Evolutionary conservation across 2,329 filamentous ascomycete genomes (phyloP).

Genomic region (Mycosphaerella sp.): DNA sequence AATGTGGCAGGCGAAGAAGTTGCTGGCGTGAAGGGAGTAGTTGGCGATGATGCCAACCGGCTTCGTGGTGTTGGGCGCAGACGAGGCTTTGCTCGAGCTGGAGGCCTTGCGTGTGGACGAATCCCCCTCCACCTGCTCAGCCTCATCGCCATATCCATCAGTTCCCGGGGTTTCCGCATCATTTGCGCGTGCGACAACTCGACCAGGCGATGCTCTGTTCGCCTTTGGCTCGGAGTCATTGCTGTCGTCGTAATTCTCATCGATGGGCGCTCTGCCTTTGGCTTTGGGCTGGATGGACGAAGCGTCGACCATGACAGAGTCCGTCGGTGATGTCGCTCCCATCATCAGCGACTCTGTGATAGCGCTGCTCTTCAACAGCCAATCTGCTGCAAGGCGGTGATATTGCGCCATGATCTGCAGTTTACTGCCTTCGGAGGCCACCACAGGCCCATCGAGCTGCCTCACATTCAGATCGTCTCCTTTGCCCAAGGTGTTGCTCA

Average conservation of each 20-base stretch:
- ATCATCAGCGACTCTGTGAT: conserved; percentile 47
- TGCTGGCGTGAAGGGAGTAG: conserved; percentile 73
- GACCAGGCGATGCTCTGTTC: conserved; percentile 2
- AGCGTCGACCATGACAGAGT: conserved; percentile 24
- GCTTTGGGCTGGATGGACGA: conserved; percentile 8
- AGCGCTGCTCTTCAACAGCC: conserved; percentile 69
- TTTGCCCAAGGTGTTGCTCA: conserved; percentile 50
- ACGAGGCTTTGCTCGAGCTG: conserved; percentile 6
- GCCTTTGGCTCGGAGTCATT: conserved; percentile 10
- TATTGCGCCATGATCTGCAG: conserved; percentile 38
- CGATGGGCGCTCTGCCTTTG: conserved; percentile 15
- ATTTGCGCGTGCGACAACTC: conserved; percentile 6
- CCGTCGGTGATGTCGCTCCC: conserved; percentile 14
- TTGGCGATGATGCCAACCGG: conserved; percentile 72
- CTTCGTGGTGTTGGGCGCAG: conserved; percentile 33
- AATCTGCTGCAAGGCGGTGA: conserved; percentile 59
- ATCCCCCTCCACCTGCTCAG: conserved; percentile 24
- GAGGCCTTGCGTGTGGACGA: conserved; percentile 12
- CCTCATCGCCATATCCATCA: conserved; percentile 7
- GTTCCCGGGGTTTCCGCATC: not conserved
- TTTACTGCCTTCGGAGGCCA: conserved; percentile 33
- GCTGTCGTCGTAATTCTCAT: conserved; percentile 27
- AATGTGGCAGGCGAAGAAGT: conserved; percentile 66
- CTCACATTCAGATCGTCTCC: conserved; percentile 48
- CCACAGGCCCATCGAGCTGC: conserved; percentile 46